Evolutionary conservation across 495 filamentous ascomycete species (phyloP).

Genomic region (Bombardia bombarda): DNA sequence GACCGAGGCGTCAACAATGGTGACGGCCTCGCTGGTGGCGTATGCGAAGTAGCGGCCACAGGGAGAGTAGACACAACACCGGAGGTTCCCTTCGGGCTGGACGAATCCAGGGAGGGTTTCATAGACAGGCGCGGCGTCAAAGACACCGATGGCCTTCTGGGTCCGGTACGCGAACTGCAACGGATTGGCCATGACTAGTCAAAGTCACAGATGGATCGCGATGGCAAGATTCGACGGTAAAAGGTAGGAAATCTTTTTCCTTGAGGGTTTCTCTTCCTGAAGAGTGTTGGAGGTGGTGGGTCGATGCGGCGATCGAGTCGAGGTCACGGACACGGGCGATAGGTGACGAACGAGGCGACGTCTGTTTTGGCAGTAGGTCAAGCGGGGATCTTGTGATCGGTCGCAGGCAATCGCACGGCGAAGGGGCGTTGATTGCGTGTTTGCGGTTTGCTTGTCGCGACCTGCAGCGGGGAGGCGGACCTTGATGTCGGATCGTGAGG

Average conservation of each 20-base stretch:
- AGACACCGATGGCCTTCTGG: slow-evolving; percentile 88
- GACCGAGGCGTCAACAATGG: slow-evolving; percentile 70
- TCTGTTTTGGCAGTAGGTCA: too few species aligned
- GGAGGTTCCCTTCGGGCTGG: slow-evolving; percentile 86
- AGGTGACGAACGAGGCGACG: too few species aligned
- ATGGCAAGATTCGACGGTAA: slow-evolving; percentile 26
- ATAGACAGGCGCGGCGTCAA: slow-evolving; percentile 86
- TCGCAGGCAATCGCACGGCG: too few species aligned
- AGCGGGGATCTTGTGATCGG: too few species aligned
- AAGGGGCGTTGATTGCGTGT: too few species aligned
- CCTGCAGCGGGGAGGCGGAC: too few species aligned
- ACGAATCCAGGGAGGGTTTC: slow-evolving; percentile 74
- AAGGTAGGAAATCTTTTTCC: slow-evolving; percentile 8
- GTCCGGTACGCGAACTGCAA: slow-evolving; percentile 94
- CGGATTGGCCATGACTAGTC: slow-evolving; percentile 79
- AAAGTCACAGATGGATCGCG: slow-evolving; percentile 69
- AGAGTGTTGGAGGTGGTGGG: too few species aligned
- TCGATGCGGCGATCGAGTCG: too few species aligned
- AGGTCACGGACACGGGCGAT: too few species aligned
- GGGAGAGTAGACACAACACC: slow-evolving; percentile 90
- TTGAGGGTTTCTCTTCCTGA: slow-evolving; percentile 13
- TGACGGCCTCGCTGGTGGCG: slow-evolving; percentile 82
- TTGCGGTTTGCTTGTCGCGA: too few species aligned
- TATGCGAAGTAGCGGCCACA: slow-evolving; percentile 93
- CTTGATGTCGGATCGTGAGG: too few species aligned